phyloP scores from a whole-genome alignment of 352 stramenopile species.

The Phytophthora europaea region DNA sequence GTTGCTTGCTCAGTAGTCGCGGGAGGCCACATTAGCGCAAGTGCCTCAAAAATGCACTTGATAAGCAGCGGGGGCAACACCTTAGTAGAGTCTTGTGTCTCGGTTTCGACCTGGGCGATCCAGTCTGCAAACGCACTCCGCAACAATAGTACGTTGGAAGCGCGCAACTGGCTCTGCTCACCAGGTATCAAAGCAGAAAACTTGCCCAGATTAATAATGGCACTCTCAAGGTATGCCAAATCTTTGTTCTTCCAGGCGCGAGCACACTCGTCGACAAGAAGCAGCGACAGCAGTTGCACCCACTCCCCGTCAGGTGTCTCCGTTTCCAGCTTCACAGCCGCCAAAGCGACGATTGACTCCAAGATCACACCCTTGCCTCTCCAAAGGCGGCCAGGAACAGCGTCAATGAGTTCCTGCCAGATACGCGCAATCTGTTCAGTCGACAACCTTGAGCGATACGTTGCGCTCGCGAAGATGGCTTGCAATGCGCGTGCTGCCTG shows the following conservation, averaged over 20 bases:
- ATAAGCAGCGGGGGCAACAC: slow-evolving; percentile 69
- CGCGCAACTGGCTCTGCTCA: slow-evolving; percentile 37
- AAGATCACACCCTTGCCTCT: slow-evolving; percentile 80
- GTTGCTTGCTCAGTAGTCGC: not conserved
- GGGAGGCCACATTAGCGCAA: slow-evolving; percentile 60
- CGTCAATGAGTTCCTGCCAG: slow-evolving; percentile 54
- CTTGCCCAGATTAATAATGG: slow-evolving; percentile 58
- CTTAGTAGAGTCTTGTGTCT: slow-evolving; percentile 15
- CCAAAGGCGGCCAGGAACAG: slow-evolving; percentile 79
- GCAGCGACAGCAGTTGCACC: slow-evolving; percentile 37
- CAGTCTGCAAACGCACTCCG: slow-evolving; percentile 46
- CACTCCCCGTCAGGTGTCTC: slow-evolving; percentile 23
- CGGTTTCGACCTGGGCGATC: slow-evolving; percentile 34
- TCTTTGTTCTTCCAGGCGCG: slow-evolving; percentile 74
- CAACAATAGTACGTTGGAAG: slow-evolving; percentile 48
- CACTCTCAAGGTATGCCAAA: slow-evolving; percentile 78
- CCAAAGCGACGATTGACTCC: slow-evolving; percentile 73
- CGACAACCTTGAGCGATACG: slow-evolving; percentile 59
- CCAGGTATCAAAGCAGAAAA: slow-evolving; percentile 51
- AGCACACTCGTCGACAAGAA: slow-evolving; percentile 70
- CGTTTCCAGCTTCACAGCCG: slow-evolving; percentile 37
- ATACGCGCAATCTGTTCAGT: slow-evolving; percentile 57
- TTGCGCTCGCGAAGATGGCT: slow-evolving; percentile 58
- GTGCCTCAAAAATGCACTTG: slow-evolving; percentile 80
- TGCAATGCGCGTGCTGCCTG: slow-evolving; percentile 77